phyloP scores from a whole-genome alignment of 2,329 filamentous ascomycete genomes.

The Alternaria brassicicola region DNA sequence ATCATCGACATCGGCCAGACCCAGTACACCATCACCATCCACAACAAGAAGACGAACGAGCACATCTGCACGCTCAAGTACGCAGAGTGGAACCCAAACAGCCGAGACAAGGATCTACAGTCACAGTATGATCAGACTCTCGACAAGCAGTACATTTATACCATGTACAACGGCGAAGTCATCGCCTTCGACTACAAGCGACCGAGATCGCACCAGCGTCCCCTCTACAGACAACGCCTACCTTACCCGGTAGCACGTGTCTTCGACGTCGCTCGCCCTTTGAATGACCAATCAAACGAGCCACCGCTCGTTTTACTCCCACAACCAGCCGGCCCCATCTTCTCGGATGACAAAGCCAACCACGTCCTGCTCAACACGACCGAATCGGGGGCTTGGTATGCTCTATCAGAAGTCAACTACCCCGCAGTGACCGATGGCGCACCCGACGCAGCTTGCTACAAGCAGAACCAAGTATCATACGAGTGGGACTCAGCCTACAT shows the following conservation, averaged over 20 bases:
- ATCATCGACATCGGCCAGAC: slow-evolving; percentile 81
- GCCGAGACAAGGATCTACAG: slow-evolving; percentile 84
- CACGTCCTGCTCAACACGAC: slow-evolving; percentile 84
- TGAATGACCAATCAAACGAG: slow-evolving; percentile 68
- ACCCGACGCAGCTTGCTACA: slow-evolving; percentile 62
- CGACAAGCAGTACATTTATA: slow-evolving; percentile 88
- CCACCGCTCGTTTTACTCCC: slow-evolving; percentile 83
- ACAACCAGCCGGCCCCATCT: slow-evolving; percentile 73
- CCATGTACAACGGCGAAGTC: slow-evolving; percentile 81
- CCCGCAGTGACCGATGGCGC: slow-evolving; percentile 80
- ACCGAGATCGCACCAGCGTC: slow-evolving; percentile 37
- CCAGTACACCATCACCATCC: slow-evolving; percentile 88
- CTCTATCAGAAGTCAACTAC: slow-evolving; percentile 84
- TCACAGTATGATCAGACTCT: slow-evolving; percentile 80
- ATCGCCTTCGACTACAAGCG: slow-evolving; percentile 76
- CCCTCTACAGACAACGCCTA: slow-evolving; percentile 63
- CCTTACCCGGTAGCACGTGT: slow-evolving; percentile 81
- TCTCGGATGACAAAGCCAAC: slow-evolving; percentile 49
- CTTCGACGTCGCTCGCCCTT: slow-evolving; percentile 83
- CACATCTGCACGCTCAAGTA: slow-evolving; percentile 89
- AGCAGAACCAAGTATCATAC: slow-evolving; percentile 35
- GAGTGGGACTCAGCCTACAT: slow-evolving; percentile 36
- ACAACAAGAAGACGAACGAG: slow-evolving; percentile 72
- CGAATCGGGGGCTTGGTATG: slow-evolving; percentile 88
- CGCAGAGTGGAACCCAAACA: slow-evolving; percentile 94